phyloP scores from a whole-genome alignment of 257 asterid genomes.

The Lycium barbarum region DNA sequence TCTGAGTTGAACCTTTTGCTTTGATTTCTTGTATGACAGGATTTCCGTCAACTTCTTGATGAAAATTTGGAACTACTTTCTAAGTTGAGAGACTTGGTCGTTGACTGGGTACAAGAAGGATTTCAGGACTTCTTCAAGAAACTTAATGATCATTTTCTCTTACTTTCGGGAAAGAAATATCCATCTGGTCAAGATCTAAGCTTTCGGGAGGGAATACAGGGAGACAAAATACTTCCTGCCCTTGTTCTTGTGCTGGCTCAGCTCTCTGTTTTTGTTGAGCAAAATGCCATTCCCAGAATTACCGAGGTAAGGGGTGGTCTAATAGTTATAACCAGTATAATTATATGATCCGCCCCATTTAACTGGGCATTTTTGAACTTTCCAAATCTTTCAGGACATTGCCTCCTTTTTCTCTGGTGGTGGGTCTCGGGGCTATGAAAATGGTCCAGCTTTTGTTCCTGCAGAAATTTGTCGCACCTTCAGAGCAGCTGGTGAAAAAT shows the following conservation, averaged over 20 bases:
- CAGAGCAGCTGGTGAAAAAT: constrained; percentile 78
- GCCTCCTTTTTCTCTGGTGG: constrained; percentile 82
- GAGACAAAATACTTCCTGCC: constrained; percentile 79
- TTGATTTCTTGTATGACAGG: constrained; percentile 54
- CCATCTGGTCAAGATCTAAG: constrained; percentile 54
- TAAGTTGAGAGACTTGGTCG: constrained; percentile 70
- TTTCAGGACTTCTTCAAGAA: constrained; percentile 86
- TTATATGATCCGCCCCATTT: not conserved
- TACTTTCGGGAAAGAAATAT: constrained; percentile 75
- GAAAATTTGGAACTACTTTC: constrained; percentile 66
- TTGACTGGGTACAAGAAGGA: constrained; percentile 92
- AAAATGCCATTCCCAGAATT: constrained; percentile 80
- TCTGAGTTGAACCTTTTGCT: constrained; percentile 15
- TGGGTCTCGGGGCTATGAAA: constrained; percentile 60
- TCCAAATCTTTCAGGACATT: constrained; percentile 70
- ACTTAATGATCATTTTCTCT: constrained; percentile 68
- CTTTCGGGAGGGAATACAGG: constrained; percentile 56
- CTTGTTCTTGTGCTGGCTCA: constrained; percentile 88
- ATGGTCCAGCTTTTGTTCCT: constrained; percentile 79
- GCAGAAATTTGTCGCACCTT: constrained; percentile 83
- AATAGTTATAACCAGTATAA: constrained; percentile 9
- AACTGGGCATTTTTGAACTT: not conserved
- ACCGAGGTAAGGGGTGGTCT: constrained; percentile 67
- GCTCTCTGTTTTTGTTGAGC: constrained; percentile 74
- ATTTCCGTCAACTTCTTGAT: constrained; percentile 79